phyloP scores from a whole-genome alignment of 768 basidiomycete genomes.

The Cantharellus anzutake region DNA sequence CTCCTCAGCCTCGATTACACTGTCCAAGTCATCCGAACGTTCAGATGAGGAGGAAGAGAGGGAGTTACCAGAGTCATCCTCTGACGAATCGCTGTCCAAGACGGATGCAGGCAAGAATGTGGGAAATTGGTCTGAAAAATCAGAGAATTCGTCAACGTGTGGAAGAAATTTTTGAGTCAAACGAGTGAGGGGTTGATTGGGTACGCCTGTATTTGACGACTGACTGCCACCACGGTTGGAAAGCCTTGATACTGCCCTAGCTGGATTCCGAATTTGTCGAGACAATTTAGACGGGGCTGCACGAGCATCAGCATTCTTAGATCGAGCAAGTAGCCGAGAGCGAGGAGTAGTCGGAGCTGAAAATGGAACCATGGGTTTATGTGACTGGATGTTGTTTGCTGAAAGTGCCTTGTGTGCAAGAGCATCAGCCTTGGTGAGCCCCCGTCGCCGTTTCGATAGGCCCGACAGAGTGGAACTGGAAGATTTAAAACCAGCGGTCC shows the following conservation, averaged over 20 bases:
- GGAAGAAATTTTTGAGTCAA: background rate
- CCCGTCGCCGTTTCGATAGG: constrained; percentile 28
- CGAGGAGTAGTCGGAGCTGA: background rate
- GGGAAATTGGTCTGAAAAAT: constrained; percentile 23
- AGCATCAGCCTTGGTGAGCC: constrained; percentile 32
- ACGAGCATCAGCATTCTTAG: background rate
- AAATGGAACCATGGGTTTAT: too few species aligned
- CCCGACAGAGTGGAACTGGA: too few species aligned
- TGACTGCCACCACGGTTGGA: too few species aligned
- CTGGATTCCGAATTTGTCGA: background rate
- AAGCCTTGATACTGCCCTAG: background rate
- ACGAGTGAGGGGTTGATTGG: background rate
- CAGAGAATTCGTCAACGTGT: constrained; percentile 4
- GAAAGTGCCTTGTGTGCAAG: constrained; percentile 18
- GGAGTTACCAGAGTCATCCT: constrained; percentile 28
- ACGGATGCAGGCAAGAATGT: constrained; percentile 47
- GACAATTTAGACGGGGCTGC: background rate
- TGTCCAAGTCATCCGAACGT: constrained; percentile 31
- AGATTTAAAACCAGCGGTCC: constrained; percentile 2
- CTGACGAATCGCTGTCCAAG: constrained; percentile 11
- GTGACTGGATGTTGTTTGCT: background rate
- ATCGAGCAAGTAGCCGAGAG: too few species aligned
- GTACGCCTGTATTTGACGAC: constrained; percentile 4
- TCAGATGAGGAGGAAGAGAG: constrained; percentile 44
- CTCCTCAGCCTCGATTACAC: background rate